Evolutionary conservation across 495 filamentous ascomycete genomes (phyloP).

Genomic region (Talaromyces stipitatus): DNA sequence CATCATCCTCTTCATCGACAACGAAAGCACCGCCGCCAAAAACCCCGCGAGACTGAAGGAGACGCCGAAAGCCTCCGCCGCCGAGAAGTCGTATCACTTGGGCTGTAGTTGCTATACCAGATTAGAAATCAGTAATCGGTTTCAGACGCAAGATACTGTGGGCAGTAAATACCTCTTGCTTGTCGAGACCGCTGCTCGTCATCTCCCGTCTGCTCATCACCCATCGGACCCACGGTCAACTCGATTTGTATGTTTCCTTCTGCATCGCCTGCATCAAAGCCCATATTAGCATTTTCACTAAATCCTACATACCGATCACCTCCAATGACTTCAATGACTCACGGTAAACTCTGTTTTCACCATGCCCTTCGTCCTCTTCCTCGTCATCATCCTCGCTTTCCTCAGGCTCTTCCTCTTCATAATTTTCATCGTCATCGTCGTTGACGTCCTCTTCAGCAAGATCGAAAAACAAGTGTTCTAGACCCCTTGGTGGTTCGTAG

Average conservation of each 20-base stretch:
- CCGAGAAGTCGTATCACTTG: slow-evolving; percentile 31
- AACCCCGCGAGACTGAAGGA: slow-evolving; percentile 29
- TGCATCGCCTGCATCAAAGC: slow-evolving; percentile 22
- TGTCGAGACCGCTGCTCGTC: slow-evolving; percentile 14
- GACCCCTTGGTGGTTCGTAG: no score
- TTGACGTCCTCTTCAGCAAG: slow-evolving; percentile 26
- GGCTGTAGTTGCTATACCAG: slow-evolving; percentile 23
- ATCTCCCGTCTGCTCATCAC: slow-evolving; percentile 36
- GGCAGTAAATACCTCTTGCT: slow-evolving; percentile 13
- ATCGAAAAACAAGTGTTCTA: slow-evolving; percentile 12
- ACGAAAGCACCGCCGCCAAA: slow-evolving; percentile 5
- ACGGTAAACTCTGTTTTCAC: slow-evolving; percentile 20
- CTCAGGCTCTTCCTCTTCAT: slow-evolving; percentile 25
- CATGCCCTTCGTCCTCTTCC: background rate
- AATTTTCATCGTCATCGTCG: slow-evolving; percentile 21
- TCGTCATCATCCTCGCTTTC: slow-evolving; percentile 12
- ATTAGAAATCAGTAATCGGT: slow-evolving; percentile 6
- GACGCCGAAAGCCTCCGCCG: slow-evolving; percentile 27
- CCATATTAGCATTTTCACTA: no score
- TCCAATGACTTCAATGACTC: no score
- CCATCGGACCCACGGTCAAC: slow-evolving; percentile 36
- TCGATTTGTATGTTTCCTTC: slow-evolving; percentile 42
- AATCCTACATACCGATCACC: no score
- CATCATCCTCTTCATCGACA: slow-evolving; percentile 15
- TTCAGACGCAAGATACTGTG: background rate